These are phyloP conservation scores for Didymella glomerata DNA, from an alignment of 2,329 filamentous ascomycete species.

Conservation along the genomic window DNA sequence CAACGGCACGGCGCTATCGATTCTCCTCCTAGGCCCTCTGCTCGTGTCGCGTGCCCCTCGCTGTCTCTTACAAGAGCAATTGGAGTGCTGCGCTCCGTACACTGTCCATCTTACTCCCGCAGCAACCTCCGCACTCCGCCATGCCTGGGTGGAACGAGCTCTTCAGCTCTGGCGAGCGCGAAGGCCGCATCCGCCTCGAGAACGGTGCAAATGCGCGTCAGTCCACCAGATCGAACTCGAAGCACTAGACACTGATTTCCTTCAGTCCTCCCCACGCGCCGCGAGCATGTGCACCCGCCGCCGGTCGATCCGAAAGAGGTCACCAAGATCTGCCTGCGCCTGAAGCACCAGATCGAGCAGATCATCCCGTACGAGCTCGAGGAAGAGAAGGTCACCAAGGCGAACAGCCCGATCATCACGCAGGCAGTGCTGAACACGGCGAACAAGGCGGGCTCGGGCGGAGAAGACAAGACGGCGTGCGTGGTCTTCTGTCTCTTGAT, in stretches of 20 bases:
- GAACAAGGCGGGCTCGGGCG: conserved; percentile 73
- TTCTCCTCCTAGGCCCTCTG: conserved; percentile 2
- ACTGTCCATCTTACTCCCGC: not conserved
- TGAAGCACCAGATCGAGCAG: conserved; percentile 90
- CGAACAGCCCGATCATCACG: conserved; percentile 89
- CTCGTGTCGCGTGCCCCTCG: conserved; percentile 11
- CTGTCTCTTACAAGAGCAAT: conserved; percentile 1
- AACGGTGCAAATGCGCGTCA: conserved; percentile 55
- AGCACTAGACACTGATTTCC: not conserved
- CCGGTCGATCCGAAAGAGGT: conserved; percentile 80
- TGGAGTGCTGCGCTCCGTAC: conserved; percentile 2
- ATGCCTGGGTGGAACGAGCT: conserved; percentile 54
- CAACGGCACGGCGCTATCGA: conserved; percentile 12
- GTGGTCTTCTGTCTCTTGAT: conserved; percentile 86
- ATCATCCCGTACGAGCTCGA: conserved; percentile 91
- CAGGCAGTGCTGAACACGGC: conserved; percentile 80
- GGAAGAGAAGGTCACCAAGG: conserved; percentile 73
- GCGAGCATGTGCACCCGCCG: conserved; percentile 66
- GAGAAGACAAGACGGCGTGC: conserved; percentile 75
- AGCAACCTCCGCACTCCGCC: conserved; percentile 15
- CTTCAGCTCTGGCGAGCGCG: conserved; percentile 49
- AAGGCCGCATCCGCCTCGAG: conserved; percentile 50
- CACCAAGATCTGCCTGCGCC: conserved; percentile 85
- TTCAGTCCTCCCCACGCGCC: conserved; percentile 73
- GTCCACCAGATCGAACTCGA: conserved; percentile 17